Evolutionary conservation across 306 rosid genomes (phyloP), one percentile per base, ranked within the genome.

Genomic region (Clitoria ternatea): DNA sequence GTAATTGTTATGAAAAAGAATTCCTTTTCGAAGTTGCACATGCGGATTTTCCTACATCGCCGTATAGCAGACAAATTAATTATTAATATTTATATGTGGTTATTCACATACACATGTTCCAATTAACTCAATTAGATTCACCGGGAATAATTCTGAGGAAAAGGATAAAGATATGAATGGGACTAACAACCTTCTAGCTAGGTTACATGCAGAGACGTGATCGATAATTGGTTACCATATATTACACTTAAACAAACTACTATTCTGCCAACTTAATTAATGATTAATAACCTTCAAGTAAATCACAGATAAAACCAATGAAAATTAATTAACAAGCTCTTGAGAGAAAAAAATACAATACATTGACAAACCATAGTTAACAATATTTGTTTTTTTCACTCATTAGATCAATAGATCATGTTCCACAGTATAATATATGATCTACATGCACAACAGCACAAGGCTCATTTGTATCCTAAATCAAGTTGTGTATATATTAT

Each of bases 161-260:
- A 73, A 65, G 27, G 70, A 80, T 70, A 75, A 77, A 48, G 81
- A 81, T 50, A 48, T 72, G 83, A 79, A 69, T 23, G 63, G 37
- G 80, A 75, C 82, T 60, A 53, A 74, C 80, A 61, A 79, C 82
- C 83, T 79, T 79, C 79, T 68, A 39, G 78, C 65, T 80, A 64
- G 72, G 69, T 79, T 79, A 69, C 77, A 70, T 80, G 81, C 79
- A 75, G 22, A 50, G 52, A 75, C 55, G 70, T 27, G 77, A 78
- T 62, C 44, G 15, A 42, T 24, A 78, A 59, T 54, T 69, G n/a
- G 66, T 39, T 48, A 7, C 53, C 52, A 52, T 30, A 12, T 39
- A 77, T 43, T 10, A 44, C 56, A 20, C 32, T 54, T 66, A 23
- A 69, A 63, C 70, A 53, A 81, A 55, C 27, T 50, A 47, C 73